phyloP scores from a whole-genome alignment of 129 eudicot genomes.

The sunflower (Helianthus annuus) region HanXRQr2.0-SUNRISE NC_035444.2:93365057-93365556 shows the following conservation, averaged over 20 bases:
- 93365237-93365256: no score
- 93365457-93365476: no score
- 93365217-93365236: constrained; percentile 2
- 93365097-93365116: constrained; percentile 24
- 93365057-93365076: constrained; percentile 29
- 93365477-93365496: no score
- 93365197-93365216: constrained; percentile 6
- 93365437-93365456: no score
- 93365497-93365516: no score
- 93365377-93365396: neutral
- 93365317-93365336: neutral
- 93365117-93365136: constrained; percentile 34
- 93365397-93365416: neutral
- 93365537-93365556: no score
- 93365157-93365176: constrained; percentile 16
- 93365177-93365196: constrained; percentile 15
- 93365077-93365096: constrained; percentile 29
- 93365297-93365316: neutral
- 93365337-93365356: no score
- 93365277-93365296: no score
- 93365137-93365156: constrained; percentile 22
- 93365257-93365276: no score
- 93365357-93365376: neutral
- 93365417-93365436: neutral
- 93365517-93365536: no score